phyloP scores from a whole-genome alignment of 331 rosid genomes.

The Arachis monticola region DNA sequence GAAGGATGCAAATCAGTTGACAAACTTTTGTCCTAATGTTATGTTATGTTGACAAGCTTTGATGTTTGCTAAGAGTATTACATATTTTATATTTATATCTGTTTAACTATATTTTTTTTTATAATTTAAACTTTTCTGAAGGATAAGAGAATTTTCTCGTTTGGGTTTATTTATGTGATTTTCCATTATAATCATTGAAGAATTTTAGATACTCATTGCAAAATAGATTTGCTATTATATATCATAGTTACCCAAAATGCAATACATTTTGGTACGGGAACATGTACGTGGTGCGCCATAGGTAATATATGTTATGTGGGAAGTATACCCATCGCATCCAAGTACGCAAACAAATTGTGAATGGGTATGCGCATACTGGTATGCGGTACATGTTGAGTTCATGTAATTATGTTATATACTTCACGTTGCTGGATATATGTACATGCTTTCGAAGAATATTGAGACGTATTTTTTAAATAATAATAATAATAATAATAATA shows the following conservation, averaged over 20 bases:
- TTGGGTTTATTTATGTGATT: neutral
- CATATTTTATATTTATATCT: neutral
- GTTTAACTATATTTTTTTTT: neutral
- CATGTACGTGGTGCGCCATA: too few relatives aligned
- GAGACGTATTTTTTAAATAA: neutral
- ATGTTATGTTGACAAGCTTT: neutral
- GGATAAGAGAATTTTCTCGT: neutral
- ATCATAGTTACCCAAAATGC: too few relatives aligned
- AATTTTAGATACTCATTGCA: neutral
- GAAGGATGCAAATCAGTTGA: neutral
- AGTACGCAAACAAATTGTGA: too few relatives aligned
- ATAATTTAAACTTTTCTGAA: slow-evolving; percentile 1
- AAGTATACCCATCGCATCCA: too few relatives aligned
- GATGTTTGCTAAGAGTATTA: neutral
- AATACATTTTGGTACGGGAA: too few relatives aligned
- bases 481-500: too few relatives aligned
- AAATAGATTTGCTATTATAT: neutral
- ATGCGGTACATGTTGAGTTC: too few relatives aligned
- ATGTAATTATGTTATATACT: neutral
- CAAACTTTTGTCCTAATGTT: neutral
- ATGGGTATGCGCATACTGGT: too few relatives aligned
- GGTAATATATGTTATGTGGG: too few relatives aligned
- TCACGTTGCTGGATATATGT: slow-evolving; percentile 1
- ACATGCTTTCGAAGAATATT: slow-evolving; percentile 3
- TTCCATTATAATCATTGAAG: neutral